A percentile compares a stretch with the other conserved stretches of the same genome.
phyloP scores from a whole-genome alignment of 169 alveolate genomes.

The Babesia sp. region DNA sequence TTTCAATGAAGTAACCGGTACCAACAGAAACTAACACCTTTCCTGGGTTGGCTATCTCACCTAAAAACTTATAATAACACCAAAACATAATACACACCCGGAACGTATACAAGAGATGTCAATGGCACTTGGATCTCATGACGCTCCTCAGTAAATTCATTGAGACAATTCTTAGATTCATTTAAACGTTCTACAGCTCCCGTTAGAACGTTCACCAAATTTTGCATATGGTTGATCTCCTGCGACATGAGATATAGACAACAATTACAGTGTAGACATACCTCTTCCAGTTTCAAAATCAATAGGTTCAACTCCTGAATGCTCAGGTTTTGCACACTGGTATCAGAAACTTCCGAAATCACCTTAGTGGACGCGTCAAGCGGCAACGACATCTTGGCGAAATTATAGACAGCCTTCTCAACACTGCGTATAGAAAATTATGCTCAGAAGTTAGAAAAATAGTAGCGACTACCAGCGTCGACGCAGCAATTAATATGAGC shows the following conservation, averaged over 20 bases:
- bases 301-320: conserved; percentile 61
- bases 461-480: no score
- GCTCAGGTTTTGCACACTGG: conserved; percentile 35
- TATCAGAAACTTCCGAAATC: conserved; percentile 2
- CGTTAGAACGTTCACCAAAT: conserved; percentile 49
- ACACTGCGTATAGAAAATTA: background rate
- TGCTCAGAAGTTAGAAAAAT: background rate
- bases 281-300: conserved; percentile 66
- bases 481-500: no score
- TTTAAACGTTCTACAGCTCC: conserved; percentile 59
- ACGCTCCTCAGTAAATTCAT: conserved; percentile 15
- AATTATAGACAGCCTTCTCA: background rate
- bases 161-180: conserved; percentile 54
- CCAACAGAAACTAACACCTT: conserved; percentile 66
- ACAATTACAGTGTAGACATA: background rate
- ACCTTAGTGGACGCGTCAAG: conserved; percentile 24
- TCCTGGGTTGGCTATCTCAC: conserved; percentile 58
- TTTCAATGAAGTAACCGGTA: conserved; percentile 64
- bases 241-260: background rate
- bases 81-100: conserved; percentile 29
- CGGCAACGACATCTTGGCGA: conserved; percentile 22
- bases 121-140: conserved; percentile 58
- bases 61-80: background rate
- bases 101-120: conserved; percentile 69
- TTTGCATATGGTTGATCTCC: conserved; percentile 63